Evolutionary conservation across 257 asterid species (phyloP).

Genomic region (Solanum arcanum): DNA sequence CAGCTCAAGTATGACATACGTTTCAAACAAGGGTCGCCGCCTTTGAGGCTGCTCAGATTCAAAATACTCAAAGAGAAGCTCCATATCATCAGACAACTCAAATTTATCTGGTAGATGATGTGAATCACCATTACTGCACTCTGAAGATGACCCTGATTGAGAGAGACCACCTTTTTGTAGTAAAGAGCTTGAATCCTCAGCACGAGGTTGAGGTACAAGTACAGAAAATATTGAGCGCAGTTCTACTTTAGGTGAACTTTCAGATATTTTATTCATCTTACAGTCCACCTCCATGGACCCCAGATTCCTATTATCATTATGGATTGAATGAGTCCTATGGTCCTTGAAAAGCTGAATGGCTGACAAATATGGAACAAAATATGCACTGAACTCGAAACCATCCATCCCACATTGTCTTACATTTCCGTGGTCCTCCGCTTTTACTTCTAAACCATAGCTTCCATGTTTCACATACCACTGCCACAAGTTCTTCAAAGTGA

Average conservation of each 20-base stretch:
- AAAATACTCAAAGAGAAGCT: constrained; percentile 17
- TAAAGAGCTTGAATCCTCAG: background rate
- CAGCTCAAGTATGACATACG: constrained; percentile 3
- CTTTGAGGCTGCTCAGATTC: constrained; percentile 20
- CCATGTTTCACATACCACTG: constrained; percentile 21
- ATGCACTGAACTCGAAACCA: constrained; percentile 1
- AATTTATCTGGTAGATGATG: background rate
- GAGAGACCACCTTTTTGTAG: background rate
- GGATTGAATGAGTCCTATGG: background rate
- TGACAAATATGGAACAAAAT: constrained; percentile 23
- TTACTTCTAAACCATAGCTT: constrained; percentile 20
- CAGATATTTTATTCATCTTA: background rate
- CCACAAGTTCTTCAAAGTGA: constrained; percentile 16
- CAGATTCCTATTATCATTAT: background rate
- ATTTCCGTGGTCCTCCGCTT: constrained; percentile 5
- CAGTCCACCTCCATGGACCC: background rate
- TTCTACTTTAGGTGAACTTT: background rate
- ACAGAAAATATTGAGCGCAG: background rate
- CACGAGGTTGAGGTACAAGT: constrained; percentile 8
- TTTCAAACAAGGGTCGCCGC: constrained; percentile 17
- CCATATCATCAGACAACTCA: constrained; percentile 2
- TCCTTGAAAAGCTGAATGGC: constrained; percentile 19
- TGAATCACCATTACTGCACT: background rate
- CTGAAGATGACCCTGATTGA: background rate
- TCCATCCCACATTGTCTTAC: constrained; percentile 2